Evolutionary conservation across 2,329 filamentous ascomycete species (phyloP).

Genomic region (Botrytis sinoallii): DNA sequence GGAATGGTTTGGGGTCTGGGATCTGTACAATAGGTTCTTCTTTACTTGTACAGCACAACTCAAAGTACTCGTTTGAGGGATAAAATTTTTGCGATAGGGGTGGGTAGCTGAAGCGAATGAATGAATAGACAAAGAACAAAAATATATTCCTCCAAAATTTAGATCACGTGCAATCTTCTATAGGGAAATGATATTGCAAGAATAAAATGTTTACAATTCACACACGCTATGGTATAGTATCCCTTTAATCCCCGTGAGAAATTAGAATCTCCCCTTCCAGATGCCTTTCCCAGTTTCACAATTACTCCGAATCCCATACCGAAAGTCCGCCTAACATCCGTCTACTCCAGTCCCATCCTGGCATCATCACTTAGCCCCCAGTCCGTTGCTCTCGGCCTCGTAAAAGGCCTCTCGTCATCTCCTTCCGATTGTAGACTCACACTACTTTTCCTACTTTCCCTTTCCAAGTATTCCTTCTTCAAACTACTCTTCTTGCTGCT

Average conservation of each 20-base stretch:
- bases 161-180: not conserved
- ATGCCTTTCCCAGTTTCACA: not conserved
- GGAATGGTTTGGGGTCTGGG: conserved; percentile 10
- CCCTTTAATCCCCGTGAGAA: not conserved
- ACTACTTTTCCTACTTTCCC: conserved; percentile 24
- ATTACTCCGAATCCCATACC: conserved; percentile 8
- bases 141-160: not conserved
- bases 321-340: not conserved
- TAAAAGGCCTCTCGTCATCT: conserved; percentile 47
- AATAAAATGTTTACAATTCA: not conserved
- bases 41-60: conserved; percentile 17
- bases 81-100: not conserved
- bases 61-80: not conserved
- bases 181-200: not conserved
- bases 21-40: conserved; percentile 11
- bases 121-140: not conserved
- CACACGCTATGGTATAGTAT: not conserved
- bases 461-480: conserved; percentile 28
- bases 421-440: conserved; percentile 35
- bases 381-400: conserved; percentile 54
- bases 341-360: conserved; percentile 73
- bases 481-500: conserved; percentile 24
- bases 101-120: not conserved
- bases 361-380: conserved; percentile 85
- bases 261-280: not conserved